These are phyloP conservation scores for Jaenimonas drosophilae DNA, from an alignment of 208 protist genomes.

Conservation along the genomic window DNA sequence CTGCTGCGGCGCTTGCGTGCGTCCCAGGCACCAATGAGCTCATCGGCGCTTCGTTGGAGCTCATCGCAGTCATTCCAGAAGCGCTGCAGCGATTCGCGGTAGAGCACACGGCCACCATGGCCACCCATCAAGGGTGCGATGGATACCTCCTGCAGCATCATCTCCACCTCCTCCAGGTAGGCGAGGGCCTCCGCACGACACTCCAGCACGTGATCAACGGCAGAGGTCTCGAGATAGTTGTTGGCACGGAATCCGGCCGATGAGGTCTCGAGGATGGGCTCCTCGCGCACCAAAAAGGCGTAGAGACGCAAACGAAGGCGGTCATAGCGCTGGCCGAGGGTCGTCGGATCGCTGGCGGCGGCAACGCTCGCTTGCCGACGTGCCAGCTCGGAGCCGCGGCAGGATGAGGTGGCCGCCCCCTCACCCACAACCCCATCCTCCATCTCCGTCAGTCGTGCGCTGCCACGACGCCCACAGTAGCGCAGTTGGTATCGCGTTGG, in stretches of 20 bases:
- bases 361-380: background rate
- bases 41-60: constrained; percentile 26
- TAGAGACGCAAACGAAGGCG: constrained; percentile 54
- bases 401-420: background rate
- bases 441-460: background rate
- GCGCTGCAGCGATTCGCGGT: constrained; percentile 27
- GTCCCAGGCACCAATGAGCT: too few species aligned
- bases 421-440: background rate
- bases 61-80: constrained; percentile 51
- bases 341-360: background rate
- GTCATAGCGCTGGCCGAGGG: constrained; percentile 28
- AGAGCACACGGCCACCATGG: too few species aligned
- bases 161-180: constrained; percentile 39
- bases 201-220: constrained; percentile 38
- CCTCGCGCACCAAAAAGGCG: constrained; percentile 42
- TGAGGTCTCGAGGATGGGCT: constrained; percentile 25
- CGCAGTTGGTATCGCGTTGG: constrained; percentile 38
- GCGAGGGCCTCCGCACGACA: constrained; percentile 25
- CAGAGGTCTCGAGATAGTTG: constrained; percentile 24
- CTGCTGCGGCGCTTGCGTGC: too few species aligned
- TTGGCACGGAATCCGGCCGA: constrained; percentile 27
- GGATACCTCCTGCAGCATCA: too few species aligned
- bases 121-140: too few species aligned
- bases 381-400: background rate
- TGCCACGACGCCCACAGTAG: constrained; percentile 18